phyloP scores from a whole-genome alignment of 805 yeast species.

The Saccharomycopsis synnaedendra region DNA sequence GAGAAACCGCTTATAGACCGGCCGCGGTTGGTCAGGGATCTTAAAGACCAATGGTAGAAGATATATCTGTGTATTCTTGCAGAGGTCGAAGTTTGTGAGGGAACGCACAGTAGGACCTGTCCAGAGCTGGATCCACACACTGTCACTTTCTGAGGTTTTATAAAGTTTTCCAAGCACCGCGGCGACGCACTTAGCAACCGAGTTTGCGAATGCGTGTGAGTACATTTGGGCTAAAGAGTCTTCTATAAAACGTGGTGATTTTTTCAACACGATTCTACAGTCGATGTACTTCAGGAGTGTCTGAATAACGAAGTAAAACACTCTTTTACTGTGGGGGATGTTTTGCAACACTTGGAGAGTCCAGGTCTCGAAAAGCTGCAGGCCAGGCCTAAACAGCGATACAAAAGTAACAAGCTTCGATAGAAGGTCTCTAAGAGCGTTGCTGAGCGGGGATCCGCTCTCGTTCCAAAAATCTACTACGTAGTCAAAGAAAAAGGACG shows the following conservation, averaged over 20 bases:
- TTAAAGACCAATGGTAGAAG: slow-evolving; percentile 54
- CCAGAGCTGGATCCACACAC: slow-evolving; percentile 46
- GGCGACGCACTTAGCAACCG: slow-evolving; percentile 47
- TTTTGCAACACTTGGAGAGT: slow-evolving; percentile 26
- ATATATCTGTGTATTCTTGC: slow-evolving; percentile 44
- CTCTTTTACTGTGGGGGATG: slow-evolving; percentile 43
- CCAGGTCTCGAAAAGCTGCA: slow-evolving; percentile 28
- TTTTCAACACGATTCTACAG: slow-evolving; percentile 28
- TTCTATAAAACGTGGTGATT: slow-evolving; percentile 35
- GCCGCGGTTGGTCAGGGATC: slow-evolving; percentile 26
- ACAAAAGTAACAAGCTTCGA: slow-evolving; percentile 36
- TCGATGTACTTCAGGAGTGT: slow-evolving; percentile 38
- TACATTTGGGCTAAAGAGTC: slow-evolving; percentile 39
- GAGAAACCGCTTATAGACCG: slow-evolving; percentile 31
- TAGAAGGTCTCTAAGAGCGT: slow-evolving; percentile 54
- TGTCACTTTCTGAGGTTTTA: slow-evolving; percentile 17
- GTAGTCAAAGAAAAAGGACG: slow-evolving; percentile 34
- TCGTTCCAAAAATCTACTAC: slow-evolving; percentile 62
- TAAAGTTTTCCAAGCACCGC: slow-evolving; percentile 28
- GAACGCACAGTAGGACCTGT: slow-evolving; percentile 24
- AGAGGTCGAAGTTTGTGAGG: slow-evolving; percentile 23
- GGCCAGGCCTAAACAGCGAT: slow-evolving; percentile 17
- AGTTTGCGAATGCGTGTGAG: slow-evolving; percentile 53
- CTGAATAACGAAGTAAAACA: slow-evolving; percentile 51
- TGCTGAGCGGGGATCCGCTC: slow-evolving; percentile 58